Evolutionary conservation across 257 asterid genomes (phyloP).

Genomic region (Solanum neorickii): DNA sequence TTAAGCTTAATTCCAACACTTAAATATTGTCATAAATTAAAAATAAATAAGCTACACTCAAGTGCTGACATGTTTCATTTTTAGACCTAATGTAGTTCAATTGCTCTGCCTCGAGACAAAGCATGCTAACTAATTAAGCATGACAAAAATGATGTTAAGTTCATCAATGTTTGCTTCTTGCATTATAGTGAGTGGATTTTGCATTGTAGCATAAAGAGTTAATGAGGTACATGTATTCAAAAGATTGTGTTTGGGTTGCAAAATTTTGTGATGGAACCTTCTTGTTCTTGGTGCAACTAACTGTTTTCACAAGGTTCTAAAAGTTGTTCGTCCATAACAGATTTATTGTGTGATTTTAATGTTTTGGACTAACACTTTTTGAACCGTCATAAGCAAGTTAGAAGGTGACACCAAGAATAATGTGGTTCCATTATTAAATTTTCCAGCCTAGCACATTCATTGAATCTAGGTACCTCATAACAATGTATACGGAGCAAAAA

Average conservation of each 20-base stretch:
- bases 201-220: too few species aligned
- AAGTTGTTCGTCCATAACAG: constrained; percentile 41
- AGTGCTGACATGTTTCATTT: background rate
- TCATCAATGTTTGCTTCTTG: too few species aligned
- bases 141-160: constrained; percentile 64
- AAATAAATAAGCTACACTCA: background rate
- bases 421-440: too few species aligned
- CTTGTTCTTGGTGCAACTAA: constrained; percentile 76
- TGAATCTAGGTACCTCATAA: too few species aligned
- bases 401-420: too few species aligned
- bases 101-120: constrained; percentile 52
- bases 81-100: constrained; percentile 49
- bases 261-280: constrained; percentile 80
- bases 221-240: constrained; percentile 9
- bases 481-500: too few species aligned
- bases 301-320: constrained; percentile 55
- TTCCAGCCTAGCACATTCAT: too few species aligned
- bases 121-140: constrained; percentile 50
- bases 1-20: too few species aligned
- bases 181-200: background rate
- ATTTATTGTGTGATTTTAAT: too few species aligned
- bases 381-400: too few species aligned
- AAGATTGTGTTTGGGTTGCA: constrained; percentile 77
- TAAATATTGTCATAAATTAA: too few species aligned
- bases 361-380: too few species aligned